These are phyloP conservation scores for Candida sojae DNA, from an alignment of 1,139 yeast species.

Conservation along the genomic window DNA sequence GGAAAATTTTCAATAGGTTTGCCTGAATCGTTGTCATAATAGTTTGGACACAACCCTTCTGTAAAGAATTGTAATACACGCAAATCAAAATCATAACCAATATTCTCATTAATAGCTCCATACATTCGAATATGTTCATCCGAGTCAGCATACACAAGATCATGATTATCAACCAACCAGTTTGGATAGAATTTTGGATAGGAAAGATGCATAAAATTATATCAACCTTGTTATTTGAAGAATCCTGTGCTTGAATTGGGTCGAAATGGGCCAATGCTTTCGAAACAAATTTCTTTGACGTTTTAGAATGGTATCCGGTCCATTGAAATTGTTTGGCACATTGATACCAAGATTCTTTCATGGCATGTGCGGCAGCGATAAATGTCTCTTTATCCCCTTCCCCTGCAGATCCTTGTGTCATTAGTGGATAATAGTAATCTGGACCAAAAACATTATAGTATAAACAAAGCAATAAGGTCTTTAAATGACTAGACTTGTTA, in stretches of 20 bases:
- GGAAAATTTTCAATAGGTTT: conserved; percentile 27
- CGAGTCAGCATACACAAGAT: conserved; percentile 37
- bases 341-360: conserved; percentile 53
- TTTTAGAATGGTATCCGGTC: conserved; percentile 51
- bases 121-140: conserved; percentile 51
- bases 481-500: conserved; percentile 52
- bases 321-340: conserved; percentile 51
- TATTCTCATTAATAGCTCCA: conserved; percentile 36
- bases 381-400: conserved; percentile 75
- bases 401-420: conserved; percentile 71
- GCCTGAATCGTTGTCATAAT: conserved; percentile 30
- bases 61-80: conserved; percentile 38
- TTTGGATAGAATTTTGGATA: conserved; percentile 63
- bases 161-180: conserved; percentile 48
- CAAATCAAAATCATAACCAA: conserved; percentile 57
- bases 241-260: conserved; percentile 35
- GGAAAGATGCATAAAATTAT: conserved; percentile 60
- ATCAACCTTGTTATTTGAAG: conserved; percentile 16
- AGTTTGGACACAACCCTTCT: conserved; percentile 40
- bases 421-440: conserved; percentile 55
- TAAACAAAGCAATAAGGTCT: conserved; percentile 51
- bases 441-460: conserved; percentile 61
- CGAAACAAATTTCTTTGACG: conserved; percentile 39
- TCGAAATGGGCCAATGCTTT: conserved; percentile 66
- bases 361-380: conserved; percentile 60